Evolutionary conservation across 2,329 filamentous ascomycete genomes (phyloP).

Genomic region (Pseudopyricularia cyperi): DNA sequence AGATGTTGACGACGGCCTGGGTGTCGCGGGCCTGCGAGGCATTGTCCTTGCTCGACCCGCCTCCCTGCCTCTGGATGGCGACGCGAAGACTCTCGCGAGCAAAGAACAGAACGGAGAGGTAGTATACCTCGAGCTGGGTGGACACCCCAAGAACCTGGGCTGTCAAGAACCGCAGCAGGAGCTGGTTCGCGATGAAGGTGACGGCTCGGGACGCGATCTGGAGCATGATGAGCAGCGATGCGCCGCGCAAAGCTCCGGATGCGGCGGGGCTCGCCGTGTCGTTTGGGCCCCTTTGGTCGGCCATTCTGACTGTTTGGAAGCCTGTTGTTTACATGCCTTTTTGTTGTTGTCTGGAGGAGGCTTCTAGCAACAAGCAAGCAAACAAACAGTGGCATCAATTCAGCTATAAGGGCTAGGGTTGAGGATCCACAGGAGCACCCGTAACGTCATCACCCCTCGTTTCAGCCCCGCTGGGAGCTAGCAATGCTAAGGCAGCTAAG

Average conservation of each 20-base stretch:
- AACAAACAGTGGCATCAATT: too few species aligned
- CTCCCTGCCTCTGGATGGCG: slow-evolving; percentile 68
- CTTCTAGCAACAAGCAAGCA: neutral
- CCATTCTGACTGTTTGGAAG: neutral
- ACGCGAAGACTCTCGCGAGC: slow-evolving; percentile 81
- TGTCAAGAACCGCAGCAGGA: slow-evolving; percentile 77
- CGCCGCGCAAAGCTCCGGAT: slow-evolving; percentile 46
- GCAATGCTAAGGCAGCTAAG: too few species aligned
- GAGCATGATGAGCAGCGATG: slow-evolving; percentile 74
- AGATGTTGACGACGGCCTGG: slow-evolving; percentile 78
- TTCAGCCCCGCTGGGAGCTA: too few species aligned
- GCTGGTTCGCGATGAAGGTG: slow-evolving; percentile 85
- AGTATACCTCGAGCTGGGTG: slow-evolving; percentile 85
- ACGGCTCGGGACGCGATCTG: slow-evolving; percentile 78
- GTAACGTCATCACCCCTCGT: too few species aligned
- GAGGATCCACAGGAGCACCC: too few species aligned
- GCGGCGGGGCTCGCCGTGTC: neutral
- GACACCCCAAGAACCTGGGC: slow-evolving; percentile 74
- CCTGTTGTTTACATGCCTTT: neutral
- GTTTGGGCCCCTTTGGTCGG: neutral
- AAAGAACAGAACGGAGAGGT: slow-evolving; percentile 88
- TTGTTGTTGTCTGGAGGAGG: neutral
- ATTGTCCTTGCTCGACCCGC: slow-evolving; percentile 12
- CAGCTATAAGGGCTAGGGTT: too few species aligned
- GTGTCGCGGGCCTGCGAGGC: slow-evolving; percentile 13